A percentile compares a stretch with the other conserved stretches of the same genome.
Evolutionary conservation across 129 eudicot genomes (phyloP).

Genomic region (Flaveria ramosissima): DNA sequence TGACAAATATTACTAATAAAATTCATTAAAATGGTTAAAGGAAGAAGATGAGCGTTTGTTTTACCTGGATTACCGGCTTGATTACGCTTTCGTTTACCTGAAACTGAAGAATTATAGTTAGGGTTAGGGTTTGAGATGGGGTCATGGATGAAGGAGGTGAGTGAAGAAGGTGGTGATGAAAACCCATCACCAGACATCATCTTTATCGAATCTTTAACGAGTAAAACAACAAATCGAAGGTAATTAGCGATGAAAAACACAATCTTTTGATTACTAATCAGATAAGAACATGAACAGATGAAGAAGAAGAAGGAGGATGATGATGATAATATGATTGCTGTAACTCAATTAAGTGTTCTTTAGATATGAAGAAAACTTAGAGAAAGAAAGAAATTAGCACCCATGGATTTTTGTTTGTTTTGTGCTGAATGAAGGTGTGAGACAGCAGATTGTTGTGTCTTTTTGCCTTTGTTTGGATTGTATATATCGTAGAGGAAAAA

Average conservation of each 20-base stretch:
- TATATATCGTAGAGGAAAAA: slow-evolving; percentile 41
- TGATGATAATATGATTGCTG: neutral
- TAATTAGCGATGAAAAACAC: neutral
- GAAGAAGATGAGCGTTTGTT: neutral
- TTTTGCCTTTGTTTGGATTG: slow-evolving; percentile 42
- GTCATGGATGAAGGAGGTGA: slow-evolving; percentile 37
- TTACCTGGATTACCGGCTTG: slow-evolving; percentile 47
- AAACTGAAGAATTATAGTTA: slow-evolving; percentile 32
- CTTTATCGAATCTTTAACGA: slow-evolving; percentile 20
- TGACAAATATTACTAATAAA: neutral
- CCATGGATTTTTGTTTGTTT: slow-evolving; percentile 28
- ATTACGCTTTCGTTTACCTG: slow-evolving; percentile 43
- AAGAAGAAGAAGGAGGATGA: neutral
- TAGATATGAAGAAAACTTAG: slow-evolving; percentile 18
- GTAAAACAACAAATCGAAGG: neutral
- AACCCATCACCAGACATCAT: slow-evolving; percentile 45
- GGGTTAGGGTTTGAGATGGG: slow-evolving; percentile 43
- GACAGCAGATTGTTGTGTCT: slow-evolving; percentile 31
- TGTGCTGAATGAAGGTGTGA: slow-evolving; percentile 30
- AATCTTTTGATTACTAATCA: neutral
- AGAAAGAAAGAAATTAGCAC: slow-evolving; percentile 16
- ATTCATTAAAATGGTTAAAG: neutral
- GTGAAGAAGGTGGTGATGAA: slow-evolving; percentile 44
- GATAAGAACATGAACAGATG: neutral
- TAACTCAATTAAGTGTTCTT: slow-evolving; percentile 12